Base-by-base conservation (phyloP, 2,329 filamentous ascomycete genomes). In the Fusarium sulawesiense region DNA sequence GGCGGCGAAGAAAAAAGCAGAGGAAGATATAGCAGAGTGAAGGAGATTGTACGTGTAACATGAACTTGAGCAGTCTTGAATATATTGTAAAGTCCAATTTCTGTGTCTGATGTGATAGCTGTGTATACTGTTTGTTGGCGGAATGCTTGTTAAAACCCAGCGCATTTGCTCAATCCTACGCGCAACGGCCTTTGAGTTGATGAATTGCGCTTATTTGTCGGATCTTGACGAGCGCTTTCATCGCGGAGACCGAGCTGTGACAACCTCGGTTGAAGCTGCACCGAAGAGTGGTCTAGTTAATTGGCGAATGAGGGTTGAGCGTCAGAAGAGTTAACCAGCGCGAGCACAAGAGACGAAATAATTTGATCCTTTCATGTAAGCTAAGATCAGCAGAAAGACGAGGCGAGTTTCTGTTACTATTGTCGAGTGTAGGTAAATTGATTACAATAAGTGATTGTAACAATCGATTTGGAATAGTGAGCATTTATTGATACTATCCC, bases 11-110 rank as follows among this genome's bases (percentile, higher is more conserved):
- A 60, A 56, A 27, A 59, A 58, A 51, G 25, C 53, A 67, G 53
- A 59, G 60, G 55, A 61, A 46, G 48, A 47, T 66, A 58, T 56
- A 51, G 42, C 45, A 40, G 41, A 51, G 53, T 44, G 47, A 65
- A 46, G 60, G 65, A 73, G 68, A 70, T 71, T 72, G 73, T 73
- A 75, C 66, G 72, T 73, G 66, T 72, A 74, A 63, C 70, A 72
- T 64, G 73, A 75, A 60, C 65, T 72, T 68, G 60, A 21, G 70
- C 64, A 66, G 68, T 73, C 60, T 73, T 73, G 61, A 74, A 73
- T 73, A 68, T 64, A 75, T 64, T 68, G 66, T 60, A 64, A 70
- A 70, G 63, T 67, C 66, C 51, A 68, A 34, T 4, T 46, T 13
- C 2, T 14, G 29, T 30, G 12, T 13, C 12, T 7, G 2, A 30